phyloP scores from a whole-genome alignment of 805 yeast genomes.

The Kazachstania kunashirensis region DNA sequence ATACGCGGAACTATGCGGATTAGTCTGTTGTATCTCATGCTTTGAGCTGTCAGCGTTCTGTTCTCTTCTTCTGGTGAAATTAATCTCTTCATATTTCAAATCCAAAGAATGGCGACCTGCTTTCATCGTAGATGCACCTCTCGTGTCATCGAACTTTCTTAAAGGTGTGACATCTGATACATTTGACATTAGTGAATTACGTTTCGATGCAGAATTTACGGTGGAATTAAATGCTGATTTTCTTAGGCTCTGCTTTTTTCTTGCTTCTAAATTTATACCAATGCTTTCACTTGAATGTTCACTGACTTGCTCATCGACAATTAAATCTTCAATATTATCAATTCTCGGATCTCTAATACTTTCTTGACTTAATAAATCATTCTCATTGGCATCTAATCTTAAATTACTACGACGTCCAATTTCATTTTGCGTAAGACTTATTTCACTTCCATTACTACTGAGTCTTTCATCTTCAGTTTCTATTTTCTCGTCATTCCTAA shows the following conservation, averaged over 20 bases:
- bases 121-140: background rate
- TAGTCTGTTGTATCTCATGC: background rate
- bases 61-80: conserved; percentile 9
- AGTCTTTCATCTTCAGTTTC: background rate
- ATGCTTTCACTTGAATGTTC: conserved; percentile 24
- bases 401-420: no score
- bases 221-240: background rate
- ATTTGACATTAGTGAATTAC: background rate
- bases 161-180: background rate
- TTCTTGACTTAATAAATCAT: conserved; percentile 1
- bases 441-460: background rate
- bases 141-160: background rate
- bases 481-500: no score
- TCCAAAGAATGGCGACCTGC: conserved; percentile 18
- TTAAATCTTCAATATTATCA: background rate
- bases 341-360: background rate
- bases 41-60: background rate
- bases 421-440: no score
- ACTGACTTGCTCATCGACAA: conserved; percentile 5
- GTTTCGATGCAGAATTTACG: background rate
- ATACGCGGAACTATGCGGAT: background rate
- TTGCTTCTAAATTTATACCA: conserved; percentile 15
- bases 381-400: background rate
- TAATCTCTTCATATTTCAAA: conserved; percentile 20
- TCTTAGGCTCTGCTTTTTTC: background rate